Base-by-base conservation (phyloP, 2,329 filamentous ascomycete species). In the Corniculantispora saksenae region DNA sequence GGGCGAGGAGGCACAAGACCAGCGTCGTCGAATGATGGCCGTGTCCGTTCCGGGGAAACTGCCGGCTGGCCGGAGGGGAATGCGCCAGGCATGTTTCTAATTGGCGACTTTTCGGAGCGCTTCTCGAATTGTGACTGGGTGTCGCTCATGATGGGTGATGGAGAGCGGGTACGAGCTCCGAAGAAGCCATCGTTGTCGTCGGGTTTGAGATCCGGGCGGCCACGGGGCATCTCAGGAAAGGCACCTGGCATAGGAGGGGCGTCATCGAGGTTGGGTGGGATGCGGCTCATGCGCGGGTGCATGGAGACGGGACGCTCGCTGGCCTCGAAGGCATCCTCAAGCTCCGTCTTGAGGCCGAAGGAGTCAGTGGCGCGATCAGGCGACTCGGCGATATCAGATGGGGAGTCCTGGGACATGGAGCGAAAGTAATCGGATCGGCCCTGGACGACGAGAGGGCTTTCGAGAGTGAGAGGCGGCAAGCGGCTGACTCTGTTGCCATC, bases 371-470 rank as follows among this genome's bases (percentile, higher is more conserved):
- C 12, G 23, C 43, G 64, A 0, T 76, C 73, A 10, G 74, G 69
- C 40, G 71, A 60, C 23, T n/a, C 7, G 17, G 65, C 66, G 17
- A 66, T 68, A 25, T 55, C 67, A 19, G 60, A 64, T 40, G 75
- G 73, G 15, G 73, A 72, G 12, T 76, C 90, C 61, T 87, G 82
- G 48, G 89, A 93, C 70, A 90, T 79, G 62, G 90, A 91, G 48
- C 93, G 89, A 74, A 94, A 94, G 78, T 92, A 97, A 21, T 90
- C 91, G 3, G 92, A 91, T 68, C 93, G 87, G 69, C 87, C 89
- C 73, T 91, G 90, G 27, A 87, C 75, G 78, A 92, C 79, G 66
- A 97, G 83, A 61, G 94, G 93, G 71, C 93, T 93, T 66, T 91
- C 90, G 45, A 93, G 90, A 23, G 92, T 92, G 66, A 94, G 82